Evolutionary conservation across 225 moss, liverwort and hornwort species (phyloP).

Genomic region (Antitrichia curtipendula): DNA sequence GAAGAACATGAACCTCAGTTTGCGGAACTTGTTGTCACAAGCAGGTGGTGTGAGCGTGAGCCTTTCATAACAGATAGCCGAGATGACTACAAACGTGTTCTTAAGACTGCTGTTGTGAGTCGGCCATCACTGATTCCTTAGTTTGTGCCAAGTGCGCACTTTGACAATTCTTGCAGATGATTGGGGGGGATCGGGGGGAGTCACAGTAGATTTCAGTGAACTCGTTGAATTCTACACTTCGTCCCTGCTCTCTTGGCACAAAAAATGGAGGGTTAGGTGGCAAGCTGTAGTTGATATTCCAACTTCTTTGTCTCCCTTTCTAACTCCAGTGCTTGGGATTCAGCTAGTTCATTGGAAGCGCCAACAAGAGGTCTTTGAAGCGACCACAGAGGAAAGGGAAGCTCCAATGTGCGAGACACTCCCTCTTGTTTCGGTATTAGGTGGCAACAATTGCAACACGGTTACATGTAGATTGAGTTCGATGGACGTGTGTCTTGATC

Average conservation of each 20-base stretch:
- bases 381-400: neutral
- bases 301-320: neutral
- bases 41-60: neutral
- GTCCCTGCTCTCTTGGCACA: neutral
- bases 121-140: neutral
- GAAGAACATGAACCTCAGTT: slow-evolving; percentile 25
- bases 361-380: too few species aligned
- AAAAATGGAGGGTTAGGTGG: too few species aligned
- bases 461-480: neutral
- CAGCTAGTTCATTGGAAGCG: neutral
- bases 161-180: neutral
- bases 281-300: neutral
- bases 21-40: slow-evolving; percentile 3
- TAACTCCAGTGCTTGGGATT: neutral
- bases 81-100: neutral
- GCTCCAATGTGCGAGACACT: neutral
- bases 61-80: neutral
- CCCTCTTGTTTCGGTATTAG: neutral
- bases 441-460: neutral
- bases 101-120: neutral
- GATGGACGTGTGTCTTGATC: neutral
- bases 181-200: neutral
- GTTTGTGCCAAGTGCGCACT: neutral
- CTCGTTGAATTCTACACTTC: neutral
- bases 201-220: neutral